Conservation (phyloP, 345 rosid species). For the Limnanthes douglasii region DNA sequence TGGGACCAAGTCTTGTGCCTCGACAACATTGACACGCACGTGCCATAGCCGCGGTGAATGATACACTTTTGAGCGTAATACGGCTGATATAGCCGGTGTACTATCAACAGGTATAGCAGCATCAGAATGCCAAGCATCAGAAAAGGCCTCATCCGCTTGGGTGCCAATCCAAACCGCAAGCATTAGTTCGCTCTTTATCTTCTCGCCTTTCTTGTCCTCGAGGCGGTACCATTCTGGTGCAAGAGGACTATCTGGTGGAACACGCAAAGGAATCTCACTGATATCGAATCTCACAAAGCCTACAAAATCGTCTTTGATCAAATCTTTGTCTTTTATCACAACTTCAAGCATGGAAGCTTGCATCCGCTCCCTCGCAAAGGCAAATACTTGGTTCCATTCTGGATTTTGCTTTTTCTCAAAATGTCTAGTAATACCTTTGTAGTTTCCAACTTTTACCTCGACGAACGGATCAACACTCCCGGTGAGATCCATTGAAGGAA, state of each 20-base stretch:
- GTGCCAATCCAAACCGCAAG: slow-evolving; percentile 99
- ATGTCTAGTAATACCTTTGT: slow-evolving; percentile 83
- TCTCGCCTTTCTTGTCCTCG: slow-evolving; percentile 73
- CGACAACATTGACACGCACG: slow-evolving; percentile 76
- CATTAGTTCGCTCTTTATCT: slow-evolving; percentile 83
- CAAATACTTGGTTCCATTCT: slow-evolving; percentile 96
- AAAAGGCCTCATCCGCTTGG: slow-evolving; percentile 95
- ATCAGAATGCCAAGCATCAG: slow-evolving; percentile 99
- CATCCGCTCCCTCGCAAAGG: slow-evolving; percentile 85
- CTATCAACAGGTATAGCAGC: slow-evolving; percentile 68
- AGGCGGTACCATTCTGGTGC: slow-evolving; percentile 97
- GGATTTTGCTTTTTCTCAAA: slow-evolving; percentile 82
- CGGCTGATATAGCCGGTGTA: slow-evolving; percentile 31
- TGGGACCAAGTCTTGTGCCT: slow-evolving; percentile 84
- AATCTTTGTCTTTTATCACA: slow-evolving; percentile 74
- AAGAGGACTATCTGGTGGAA: slow-evolving; percentile 92
- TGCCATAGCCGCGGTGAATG: slow-evolving; percentile 93
- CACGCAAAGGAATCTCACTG: slow-evolving; percentile 81
- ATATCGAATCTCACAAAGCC: slow-evolving; percentile 77
- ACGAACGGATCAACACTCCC: slow-evolving; percentile 95
- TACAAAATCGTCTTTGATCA: slow-evolving; percentile 73
- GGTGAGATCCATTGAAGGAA: slow-evolving; percentile 78
- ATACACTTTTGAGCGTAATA: slow-evolving; percentile 83
- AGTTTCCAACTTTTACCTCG: slow-evolving; percentile 84
- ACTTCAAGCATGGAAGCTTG: slow-evolving; percentile 88